Evolutionary conservation across 139 green algal species (phyloP).

Genomic region (Picochlorum sp.): DNA sequence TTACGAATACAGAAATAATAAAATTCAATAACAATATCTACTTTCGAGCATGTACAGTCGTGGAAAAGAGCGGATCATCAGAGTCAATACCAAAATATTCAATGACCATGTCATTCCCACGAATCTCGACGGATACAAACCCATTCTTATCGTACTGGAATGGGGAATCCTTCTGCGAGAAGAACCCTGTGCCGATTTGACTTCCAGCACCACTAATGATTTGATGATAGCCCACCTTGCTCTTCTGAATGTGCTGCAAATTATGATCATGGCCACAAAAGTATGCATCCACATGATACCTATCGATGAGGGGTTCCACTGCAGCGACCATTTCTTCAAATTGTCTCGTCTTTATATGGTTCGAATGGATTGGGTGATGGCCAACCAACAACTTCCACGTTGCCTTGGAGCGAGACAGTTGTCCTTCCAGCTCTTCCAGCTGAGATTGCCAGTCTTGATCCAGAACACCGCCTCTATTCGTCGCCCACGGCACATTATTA

Average conservation of each 20-base stretch:
- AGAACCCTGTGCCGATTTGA: slow-evolving; percentile 9
- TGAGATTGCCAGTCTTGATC: slow-evolving; percentile 37
- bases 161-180: slow-evolving; percentile 10
- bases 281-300: slow-evolving; percentile 43
- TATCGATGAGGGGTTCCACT: slow-evolving; percentile 35
- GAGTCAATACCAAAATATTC: slow-evolving; percentile 17
- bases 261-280: slow-evolving; percentile 65
- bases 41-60: background rate
- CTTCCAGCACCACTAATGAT: slow-evolving; percentile 13
- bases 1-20: background rate
- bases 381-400: slow-evolving; percentile 62
- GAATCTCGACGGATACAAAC: slow-evolving; percentile 16
- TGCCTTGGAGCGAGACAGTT: slow-evolving; percentile 28
- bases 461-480: slow-evolving; percentile 39
- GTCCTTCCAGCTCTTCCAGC: slow-evolving; percentile 28
- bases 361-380: slow-evolving; percentile 46
- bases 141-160: slow-evolving; percentile 16
- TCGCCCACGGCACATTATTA: slow-evolving; percentile 21
- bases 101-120: background rate
- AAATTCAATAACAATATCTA: background rate
- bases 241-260: slow-evolving; percentile 41
- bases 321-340: slow-evolving; percentile 30
- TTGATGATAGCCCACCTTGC: slow-evolving; percentile 13
- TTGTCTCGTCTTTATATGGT: slow-evolving; percentile 23
- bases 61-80: slow-evolving; percentile 10